These are phyloP conservation scores for Baudoinia panamericana DNA, from an alignment of 495 filamentous ascomycete species.

Conservation along the genomic window DNA sequence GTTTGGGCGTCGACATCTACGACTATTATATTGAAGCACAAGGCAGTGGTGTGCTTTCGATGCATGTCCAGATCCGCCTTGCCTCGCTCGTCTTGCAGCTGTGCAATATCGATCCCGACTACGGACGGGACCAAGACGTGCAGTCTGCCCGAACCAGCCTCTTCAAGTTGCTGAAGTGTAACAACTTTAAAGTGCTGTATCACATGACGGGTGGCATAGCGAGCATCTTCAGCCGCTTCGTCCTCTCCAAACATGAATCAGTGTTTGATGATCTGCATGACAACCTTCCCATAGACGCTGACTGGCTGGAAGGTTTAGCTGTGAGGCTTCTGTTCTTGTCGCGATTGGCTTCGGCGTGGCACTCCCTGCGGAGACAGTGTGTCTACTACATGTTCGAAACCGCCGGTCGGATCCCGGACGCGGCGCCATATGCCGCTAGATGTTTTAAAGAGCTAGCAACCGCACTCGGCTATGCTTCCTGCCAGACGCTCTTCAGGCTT, in stretches of 20 bases:
- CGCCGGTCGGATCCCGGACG: slow-evolving; percentile 51
- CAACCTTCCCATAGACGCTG: slow-evolving; percentile 55
- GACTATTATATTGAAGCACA: slow-evolving; percentile 59
- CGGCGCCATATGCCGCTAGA: slow-evolving; percentile 52
- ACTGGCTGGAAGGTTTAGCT: slow-evolving; percentile 71
- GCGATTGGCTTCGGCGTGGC: slow-evolving; percentile 64
- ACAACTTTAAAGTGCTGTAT: slow-evolving; percentile 62
- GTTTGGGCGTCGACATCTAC: slow-evolving; percentile 63
- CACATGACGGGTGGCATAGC: slow-evolving; percentile 53
- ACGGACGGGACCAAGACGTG: slow-evolving; percentile 39
- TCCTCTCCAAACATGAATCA: slow-evolving; percentile 64
- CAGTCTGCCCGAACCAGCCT: slow-evolving; percentile 63
- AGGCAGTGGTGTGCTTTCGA: slow-evolving; percentile 49
- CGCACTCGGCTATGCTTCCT: slow-evolving; percentile 46
- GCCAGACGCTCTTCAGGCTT: slow-evolving; percentile 63
- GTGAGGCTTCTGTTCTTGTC: slow-evolving; percentile 64
- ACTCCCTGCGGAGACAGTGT: slow-evolving; percentile 64
- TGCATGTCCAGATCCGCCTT: slow-evolving; percentile 51
- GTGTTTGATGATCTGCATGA: slow-evolving; percentile 67
- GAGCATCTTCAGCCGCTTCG: slow-evolving; percentile 64
- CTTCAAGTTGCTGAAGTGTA: slow-evolving; percentile 53
- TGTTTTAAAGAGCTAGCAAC: slow-evolving; percentile 55
- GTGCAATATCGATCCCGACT: slow-evolving; percentile 49
- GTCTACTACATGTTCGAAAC: slow-evolving; percentile 91
- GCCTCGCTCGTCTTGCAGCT: slow-evolving; percentile 54